Conservation (phyloP, 495 filamentous ascomycete genomes). For the Schizothecium vesticola region DNA sequence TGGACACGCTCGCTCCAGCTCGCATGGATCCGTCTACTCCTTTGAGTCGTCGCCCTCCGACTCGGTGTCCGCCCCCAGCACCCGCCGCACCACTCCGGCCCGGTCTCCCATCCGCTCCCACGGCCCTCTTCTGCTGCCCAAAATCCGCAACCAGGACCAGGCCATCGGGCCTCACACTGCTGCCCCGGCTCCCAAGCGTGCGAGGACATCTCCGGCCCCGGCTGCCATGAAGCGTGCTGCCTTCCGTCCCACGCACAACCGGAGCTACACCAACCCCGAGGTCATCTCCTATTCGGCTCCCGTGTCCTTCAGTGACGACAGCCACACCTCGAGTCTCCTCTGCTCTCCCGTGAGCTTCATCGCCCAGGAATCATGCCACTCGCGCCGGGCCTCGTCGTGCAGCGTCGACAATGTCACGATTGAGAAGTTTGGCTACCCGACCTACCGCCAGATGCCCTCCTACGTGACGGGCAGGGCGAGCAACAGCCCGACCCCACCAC, state of each 20-base stretch:
- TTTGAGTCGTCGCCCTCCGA: conserved; percentile 75
- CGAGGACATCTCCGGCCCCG: conserved; percentile 33
- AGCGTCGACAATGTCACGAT: conserved; percentile 62
- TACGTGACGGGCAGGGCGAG: conserved; percentile 47
- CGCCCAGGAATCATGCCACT: conserved; percentile 44
- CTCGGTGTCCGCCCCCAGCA: conserved; percentile 46
- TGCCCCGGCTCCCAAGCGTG: conserved; percentile 36
- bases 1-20: conserved; percentile 47
- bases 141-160: conserved; percentile 82
- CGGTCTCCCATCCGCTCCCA: conserved; percentile 71
- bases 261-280: conserved; percentile 64
- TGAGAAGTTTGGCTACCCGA: conserved; percentile 69
- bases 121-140: conserved; percentile 78
- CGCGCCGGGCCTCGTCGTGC: conserved; percentile 61
- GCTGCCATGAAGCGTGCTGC: conserved; percentile 9
- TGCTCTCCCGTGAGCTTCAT: conserved; percentile 63
- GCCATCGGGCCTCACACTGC: conserved; percentile 42
- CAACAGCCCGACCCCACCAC: conserved; percentile 27
- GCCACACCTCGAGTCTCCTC: conserved; percentile 34
- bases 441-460: conserved; percentile 70
- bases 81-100: conserved; percentile 65
- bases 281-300: conserved; percentile 49
- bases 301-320: conserved; percentile 35
- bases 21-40: conserved; percentile 49
- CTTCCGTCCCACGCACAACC: conserved; percentile 50